A percentile compares a stretch with the other conserved stretches of the same genome.
Conservation (phyloP, 2,329 filamentous ascomycete species). For the Phyllosticta citriasiana region DNA sequence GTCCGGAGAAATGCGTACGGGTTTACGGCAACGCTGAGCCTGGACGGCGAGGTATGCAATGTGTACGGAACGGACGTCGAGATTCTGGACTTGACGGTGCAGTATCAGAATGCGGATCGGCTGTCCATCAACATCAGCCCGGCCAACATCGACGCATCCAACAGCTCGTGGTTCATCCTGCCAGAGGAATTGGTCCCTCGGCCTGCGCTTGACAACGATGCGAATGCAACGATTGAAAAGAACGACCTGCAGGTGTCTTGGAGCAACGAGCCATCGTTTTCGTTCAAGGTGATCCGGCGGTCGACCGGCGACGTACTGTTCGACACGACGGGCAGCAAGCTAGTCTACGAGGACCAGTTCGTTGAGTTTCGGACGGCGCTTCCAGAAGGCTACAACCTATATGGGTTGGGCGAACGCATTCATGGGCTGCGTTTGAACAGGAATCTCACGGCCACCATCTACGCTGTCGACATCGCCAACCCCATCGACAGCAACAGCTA, state of each 20-base stretch:
- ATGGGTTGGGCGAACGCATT: constrained; percentile 65
- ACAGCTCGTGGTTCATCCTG: constrained; percentile 57
- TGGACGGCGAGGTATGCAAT: constrained; percentile 53
- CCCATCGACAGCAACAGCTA: constrained; percentile 60
- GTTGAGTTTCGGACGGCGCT: constrained; percentile 59
- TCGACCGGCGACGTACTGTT: constrained; percentile 59
- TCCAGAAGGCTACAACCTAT: constrained; percentile 64
- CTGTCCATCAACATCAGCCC: constrained; percentile 63
- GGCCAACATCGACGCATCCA: constrained; percentile 49
- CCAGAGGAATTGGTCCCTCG: constrained; percentile 53
- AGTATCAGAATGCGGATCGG: constrained; percentile 55
- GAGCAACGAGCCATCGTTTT: constrained; percentile 49
- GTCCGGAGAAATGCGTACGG: constrained; percentile 37
- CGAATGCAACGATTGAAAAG: constrained; percentile 29
- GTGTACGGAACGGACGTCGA: constrained; percentile 68
- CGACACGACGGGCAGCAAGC: constrained; percentile 50
- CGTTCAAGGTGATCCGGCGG: constrained; percentile 45
- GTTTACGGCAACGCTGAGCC: constrained; percentile 40
- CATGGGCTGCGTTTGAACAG: constrained; percentile 61
- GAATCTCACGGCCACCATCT: constrained; percentile 60
- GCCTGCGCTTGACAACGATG: constrained; percentile 38
- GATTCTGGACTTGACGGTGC: constrained; percentile 55
- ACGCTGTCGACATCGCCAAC: constrained; percentile 58
- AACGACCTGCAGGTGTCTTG: constrained; percentile 43
- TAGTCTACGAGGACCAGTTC: constrained; percentile 71